phyloP scores from a whole-genome alignment of 1,139 yeast genomes.

The Meyerozyma guilliermondii region DNA sequence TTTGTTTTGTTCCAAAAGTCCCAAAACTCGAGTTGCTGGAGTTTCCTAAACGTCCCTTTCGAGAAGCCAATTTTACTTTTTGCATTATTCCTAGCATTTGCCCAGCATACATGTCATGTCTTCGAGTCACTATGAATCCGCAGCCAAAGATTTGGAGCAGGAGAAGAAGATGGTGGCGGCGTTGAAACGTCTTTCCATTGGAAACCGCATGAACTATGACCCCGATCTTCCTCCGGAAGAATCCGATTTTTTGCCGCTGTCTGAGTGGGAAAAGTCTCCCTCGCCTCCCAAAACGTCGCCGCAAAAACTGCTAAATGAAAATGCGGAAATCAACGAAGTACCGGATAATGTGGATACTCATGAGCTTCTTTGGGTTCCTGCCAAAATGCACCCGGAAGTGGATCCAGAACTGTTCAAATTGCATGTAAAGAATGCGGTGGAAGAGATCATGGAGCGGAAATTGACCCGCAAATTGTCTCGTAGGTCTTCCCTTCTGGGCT shows the following conservation, averaged over 20 bases:
- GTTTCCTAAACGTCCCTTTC: too few relatives aligned
- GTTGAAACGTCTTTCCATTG: constrained; percentile 50
- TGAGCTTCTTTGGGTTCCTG: constrained; percentile 81
- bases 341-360: neutral
- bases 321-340: neutral
- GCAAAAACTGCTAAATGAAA: neutral
- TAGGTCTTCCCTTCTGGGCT: constrained; percentile 22
- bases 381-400: constrained; percentile 85
- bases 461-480: constrained; percentile 27
- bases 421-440: constrained; percentile 75
- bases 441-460: constrained; percentile 57
- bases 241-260: constrained; percentile 15
- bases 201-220: constrained; percentile 48
- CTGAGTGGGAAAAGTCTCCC: constrained; percentile 1
- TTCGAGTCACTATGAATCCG: constrained; percentile 27
- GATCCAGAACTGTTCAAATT: constrained; percentile 88
- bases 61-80: neutral
- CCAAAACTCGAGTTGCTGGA: too few relatives aligned
- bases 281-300: constrained; percentile 1
- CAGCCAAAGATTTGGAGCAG: constrained; percentile 47
- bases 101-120: constrained; percentile 2
- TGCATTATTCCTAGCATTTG: neutral
- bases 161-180: constrained; percentile 59
- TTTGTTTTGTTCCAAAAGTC: too few relatives aligned
- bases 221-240: constrained; percentile 52